Evolutionary conservation across 1,139 yeast genomes (phyloP).

Genomic region (Saccharomyces hybrid): DNA sequence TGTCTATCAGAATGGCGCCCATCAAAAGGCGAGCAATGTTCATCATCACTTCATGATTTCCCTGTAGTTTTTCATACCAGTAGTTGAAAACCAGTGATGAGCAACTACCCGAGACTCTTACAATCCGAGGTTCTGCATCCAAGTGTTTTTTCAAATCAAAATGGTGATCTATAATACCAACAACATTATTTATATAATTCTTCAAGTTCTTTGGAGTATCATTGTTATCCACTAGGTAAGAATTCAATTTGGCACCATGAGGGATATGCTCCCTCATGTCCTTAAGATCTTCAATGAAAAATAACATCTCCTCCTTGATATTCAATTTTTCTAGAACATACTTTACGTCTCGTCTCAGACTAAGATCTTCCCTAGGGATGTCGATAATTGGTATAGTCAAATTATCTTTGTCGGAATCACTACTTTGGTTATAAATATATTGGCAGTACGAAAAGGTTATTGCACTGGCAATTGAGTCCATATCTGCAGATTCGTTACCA

Average conservation of each 20-base stretch:
- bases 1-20: slow-evolving; percentile 69
- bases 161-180: slow-evolving; percentile 80
- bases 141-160: slow-evolving; percentile 53
- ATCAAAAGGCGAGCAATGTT: slow-evolving; percentile 48
- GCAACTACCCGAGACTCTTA: slow-evolving; percentile 70
- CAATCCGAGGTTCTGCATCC: slow-evolving; percentile 47
- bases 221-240: slow-evolving; percentile 80
- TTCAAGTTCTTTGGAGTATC: slow-evolving; percentile 47
- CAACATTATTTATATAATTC: slow-evolving; percentile 36
- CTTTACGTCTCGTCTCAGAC: no score
- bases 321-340: no score
- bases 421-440: no score
- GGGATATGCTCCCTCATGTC: slow-evolving; percentile 16
- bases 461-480: no score
- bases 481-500: no score
- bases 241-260: slow-evolving; percentile 26
- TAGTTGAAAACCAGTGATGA: slow-evolving; percentile 62
- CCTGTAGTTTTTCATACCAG: slow-evolving; percentile 38
- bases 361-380: no score
- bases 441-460: no score
- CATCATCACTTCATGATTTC: slow-evolving; percentile 13
- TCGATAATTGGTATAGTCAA: no score
- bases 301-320: slow-evolving; percentile 43
- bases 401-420: no score
- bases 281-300: slow-evolving; percentile 68